Conservation (phyloP, 169 alveolate species). For the Eimeria falciformis region DNA sequence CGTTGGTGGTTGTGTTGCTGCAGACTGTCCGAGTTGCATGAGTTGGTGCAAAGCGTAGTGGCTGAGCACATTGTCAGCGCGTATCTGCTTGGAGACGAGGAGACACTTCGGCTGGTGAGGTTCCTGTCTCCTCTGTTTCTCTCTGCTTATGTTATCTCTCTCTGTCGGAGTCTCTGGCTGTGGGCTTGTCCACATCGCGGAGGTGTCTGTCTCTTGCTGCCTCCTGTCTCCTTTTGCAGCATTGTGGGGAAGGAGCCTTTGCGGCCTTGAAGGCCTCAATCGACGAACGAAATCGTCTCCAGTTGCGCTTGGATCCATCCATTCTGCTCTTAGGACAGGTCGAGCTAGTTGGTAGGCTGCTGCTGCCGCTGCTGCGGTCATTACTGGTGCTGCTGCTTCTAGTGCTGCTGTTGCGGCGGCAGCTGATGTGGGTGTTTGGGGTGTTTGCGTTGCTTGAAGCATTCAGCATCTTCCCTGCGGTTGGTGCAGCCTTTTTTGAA, state of each 20-base stretch:
- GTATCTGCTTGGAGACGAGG: slow-evolving; percentile 89
- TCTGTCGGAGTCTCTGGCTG: slow-evolving; percentile 10
- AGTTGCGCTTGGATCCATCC: slow-evolving; percentile 87
- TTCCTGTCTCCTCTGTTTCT: not conserved
- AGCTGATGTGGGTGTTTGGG: not conserved
- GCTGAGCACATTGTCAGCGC: slow-evolving; percentile 91
- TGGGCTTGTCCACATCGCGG: not conserved
- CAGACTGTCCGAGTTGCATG: slow-evolving; percentile 88
- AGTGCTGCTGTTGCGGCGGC: not conserved
- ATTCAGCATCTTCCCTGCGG: slow-evolving; percentile 16
- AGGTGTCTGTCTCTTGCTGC: not conserved
- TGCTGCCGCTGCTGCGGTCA: not conserved
- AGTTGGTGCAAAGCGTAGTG: slow-evolving; percentile 89
- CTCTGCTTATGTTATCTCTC: slow-evolving; percentile 10
- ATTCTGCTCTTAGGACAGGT: slow-evolving; percentile 88
- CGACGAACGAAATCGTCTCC: slow-evolving; percentile 85
- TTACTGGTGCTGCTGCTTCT: not conserved
- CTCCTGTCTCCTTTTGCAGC: slow-evolving; percentile 78
- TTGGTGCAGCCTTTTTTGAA: too few species aligned
- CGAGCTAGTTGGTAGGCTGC: slow-evolving; percentile 87
- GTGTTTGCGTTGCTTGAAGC: not conserved
- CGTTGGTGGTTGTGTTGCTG: not conserved
- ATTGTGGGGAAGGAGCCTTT: slow-evolving; percentile 91
- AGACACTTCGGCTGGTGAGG: slow-evolving; percentile 59
- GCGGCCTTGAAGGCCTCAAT: slow-evolving; percentile 88